Base-by-base conservation (phyloP, 225 moss, liverwort and hornwort species). In the Bryoerythrophyllum caledonicum region DNA sequence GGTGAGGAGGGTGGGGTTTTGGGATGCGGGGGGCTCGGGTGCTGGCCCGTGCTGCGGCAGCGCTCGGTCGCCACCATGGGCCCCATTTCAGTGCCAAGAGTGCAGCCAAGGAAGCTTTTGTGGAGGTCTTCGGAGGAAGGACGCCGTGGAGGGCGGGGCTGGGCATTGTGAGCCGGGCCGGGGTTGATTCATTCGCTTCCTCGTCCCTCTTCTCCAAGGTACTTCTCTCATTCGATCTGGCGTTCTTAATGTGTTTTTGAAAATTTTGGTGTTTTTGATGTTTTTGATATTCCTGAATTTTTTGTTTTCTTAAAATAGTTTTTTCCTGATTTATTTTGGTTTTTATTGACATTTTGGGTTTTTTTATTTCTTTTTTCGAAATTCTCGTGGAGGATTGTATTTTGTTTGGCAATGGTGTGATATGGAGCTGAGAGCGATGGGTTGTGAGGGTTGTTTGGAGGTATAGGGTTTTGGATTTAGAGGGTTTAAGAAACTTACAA, bases 1-100 rank as follows among this genome's bases (percentile, higher is more conserved):
- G 7, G 49, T 35, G n/a, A 10, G 40, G 61, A 20, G n/a, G 14
- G 44, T 3, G 43, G 7, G 41, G 23, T 17, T 30, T 27, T 15
- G 66, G 26, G 44, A 88, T 88, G 88, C 80, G 81, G 67, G 78
- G 83, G 48, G 85, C 78, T 37, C 82, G 85, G 74, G 82, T 85
- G 83, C 78, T 88, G 81, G 83, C 70, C 72, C 88, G 88, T 70
- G 85, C 85, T 67, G 73, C 85, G 78, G 75, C 78, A 73, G 74
- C 60, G 61, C 55, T 71, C 37, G 66, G 80, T 79, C 85, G 85
- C 82, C 83, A 85, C 68, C 75, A 76, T 27, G 52, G 54, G 21
- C 21, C 63, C 15, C 51, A 49, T 65, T 53, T 71, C 3, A 51
- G 10, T 30, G 43, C 73, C 14, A 79, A 74, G 55, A 10, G 77